Conservation (phyloP, 1,284 basidiomycete genomes). For the Uromyces viciae-fabae region DNA sequence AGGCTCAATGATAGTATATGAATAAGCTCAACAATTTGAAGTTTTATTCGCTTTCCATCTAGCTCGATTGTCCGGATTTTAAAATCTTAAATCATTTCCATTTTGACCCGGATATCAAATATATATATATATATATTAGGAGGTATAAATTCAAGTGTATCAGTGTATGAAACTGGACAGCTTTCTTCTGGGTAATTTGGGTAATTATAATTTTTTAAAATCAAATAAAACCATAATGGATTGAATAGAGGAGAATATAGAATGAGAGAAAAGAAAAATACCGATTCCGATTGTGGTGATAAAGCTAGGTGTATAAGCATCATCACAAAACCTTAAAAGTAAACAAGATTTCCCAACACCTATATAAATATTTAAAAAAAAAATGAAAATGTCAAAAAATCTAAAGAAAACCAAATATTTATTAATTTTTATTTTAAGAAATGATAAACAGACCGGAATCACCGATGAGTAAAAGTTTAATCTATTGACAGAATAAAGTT, state of each 20-base stretch:
- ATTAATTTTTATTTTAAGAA: too few relatives aligned
- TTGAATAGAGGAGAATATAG: not conserved
- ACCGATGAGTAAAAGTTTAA: constrained; percentile 84
- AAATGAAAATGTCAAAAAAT: not conserved
- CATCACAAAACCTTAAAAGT: constrained; percentile 96
- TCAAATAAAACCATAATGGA: not conserved
- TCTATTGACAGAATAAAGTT: not conserved
- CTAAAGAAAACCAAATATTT: not conserved
- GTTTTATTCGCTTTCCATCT: constrained; percentile 90
- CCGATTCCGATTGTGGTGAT: constrained; percentile 89
- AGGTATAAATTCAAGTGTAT: not conserved
- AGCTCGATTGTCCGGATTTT: constrained; percentile 96
- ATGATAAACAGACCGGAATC: constrained; percentile 75
- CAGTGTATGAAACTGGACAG: not conserved
- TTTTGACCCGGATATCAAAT: too few relatives aligned
- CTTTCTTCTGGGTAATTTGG: too few relatives aligned
- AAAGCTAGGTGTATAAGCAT: constrained; percentile 99
- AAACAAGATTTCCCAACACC: constrained; percentile 93
- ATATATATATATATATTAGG: not conserved
- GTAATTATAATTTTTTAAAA: too few relatives aligned
- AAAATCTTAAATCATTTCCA: constrained; percentile 64
- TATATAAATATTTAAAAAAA: constrained; percentile 35
- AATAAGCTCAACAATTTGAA: constrained; percentile 74
- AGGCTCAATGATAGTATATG: too few relatives aligned
- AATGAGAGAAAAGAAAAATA: not conserved